Evolutionary conservation across 495 filamentous ascomycete genomes (phyloP).

Genomic region (Lepidopterella palustris): DNA sequence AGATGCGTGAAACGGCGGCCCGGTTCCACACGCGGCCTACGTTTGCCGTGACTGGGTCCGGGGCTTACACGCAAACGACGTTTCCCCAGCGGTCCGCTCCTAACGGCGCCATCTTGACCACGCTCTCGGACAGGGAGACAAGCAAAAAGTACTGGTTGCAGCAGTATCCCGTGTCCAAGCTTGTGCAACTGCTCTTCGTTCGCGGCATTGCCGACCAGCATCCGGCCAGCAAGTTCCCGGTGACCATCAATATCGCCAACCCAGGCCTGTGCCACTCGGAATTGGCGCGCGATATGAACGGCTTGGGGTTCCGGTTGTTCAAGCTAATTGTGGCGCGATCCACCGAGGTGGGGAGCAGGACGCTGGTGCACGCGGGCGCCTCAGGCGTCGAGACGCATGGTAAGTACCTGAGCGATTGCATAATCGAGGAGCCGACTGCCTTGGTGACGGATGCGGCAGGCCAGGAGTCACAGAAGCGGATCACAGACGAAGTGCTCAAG

Average conservation of each 20-base stretch:
- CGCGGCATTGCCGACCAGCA: slow-evolving; percentile 6
- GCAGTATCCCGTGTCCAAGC: slow-evolving; percentile 33
- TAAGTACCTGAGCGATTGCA: slow-evolving; percentile 32
- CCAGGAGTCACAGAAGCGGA: slow-evolving; percentile 23
- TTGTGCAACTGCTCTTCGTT: slow-evolving; percentile 27
- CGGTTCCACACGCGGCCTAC: slow-evolving; percentile 28
- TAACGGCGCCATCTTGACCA: slow-evolving; percentile 26
- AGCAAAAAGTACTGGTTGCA: slow-evolving; percentile 23
- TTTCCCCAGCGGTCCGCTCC: slow-evolving; percentile 27
- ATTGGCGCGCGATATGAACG: slow-evolving; percentile 28
- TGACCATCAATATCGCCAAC: slow-evolving; percentile 40
- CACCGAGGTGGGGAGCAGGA: slow-evolving; percentile 40
- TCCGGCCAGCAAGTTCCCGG: slow-evolving; percentile 9
- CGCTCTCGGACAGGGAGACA: slow-evolving; percentile 25
- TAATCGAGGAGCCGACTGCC: slow-evolving; percentile 16
- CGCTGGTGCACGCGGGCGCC: slow-evolving; percentile 36
- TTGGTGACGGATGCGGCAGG: slow-evolving; percentile 24
- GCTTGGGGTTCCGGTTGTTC: slow-evolving; percentile 3
- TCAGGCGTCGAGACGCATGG: slow-evolving; percentile 37
- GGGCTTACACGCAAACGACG: slow-evolving; percentile 28
- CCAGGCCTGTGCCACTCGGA: slow-evolving; percentile 40
- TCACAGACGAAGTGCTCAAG: slow-evolving; percentile 30
- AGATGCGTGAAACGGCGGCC: slow-evolving; percentile 29
- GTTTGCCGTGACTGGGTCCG: slow-evolving; percentile 31
- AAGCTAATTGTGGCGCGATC: slow-evolving; percentile 29